Evolutionary conservation across 2,329 filamentous ascomycete species (phyloP), one percentile per base, ranked within the genome.

Genomic region (Pseudopithomyces chartarum): DNA sequence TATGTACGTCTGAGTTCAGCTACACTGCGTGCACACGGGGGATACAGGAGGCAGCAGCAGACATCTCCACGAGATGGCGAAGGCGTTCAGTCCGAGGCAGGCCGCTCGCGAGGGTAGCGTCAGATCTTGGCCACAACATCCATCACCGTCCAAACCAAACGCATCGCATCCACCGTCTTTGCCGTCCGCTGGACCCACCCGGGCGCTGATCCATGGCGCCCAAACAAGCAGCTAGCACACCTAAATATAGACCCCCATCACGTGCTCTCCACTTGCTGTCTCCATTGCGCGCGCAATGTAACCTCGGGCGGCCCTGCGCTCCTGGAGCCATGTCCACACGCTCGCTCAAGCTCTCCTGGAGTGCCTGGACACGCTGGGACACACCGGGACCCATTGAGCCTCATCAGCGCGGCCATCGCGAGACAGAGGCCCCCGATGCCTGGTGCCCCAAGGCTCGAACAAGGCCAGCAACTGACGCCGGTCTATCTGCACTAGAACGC

Each of bases 401-500:
- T 29, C 26, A 29, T 29, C 26, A 29, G 26, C 5, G 26, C 26
- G 4, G 26, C 26, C 26, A 29, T 29, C 26, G 26, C 20, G 43
- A 15, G 17, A 29, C 15, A 17, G 15, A 39, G 13, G 15, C 46
- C 15, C 46, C 26, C 26, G 26, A 29, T 29, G 26, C 26, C 26
- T 29, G 26, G 15, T 29, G 40, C 45, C n/a, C n/a, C n/a, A n/a
- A n/a, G n/a, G n/a, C n/a, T n/a, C n/a, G n/a, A n/a, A 44, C 23
- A 12, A 45, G 22, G 46, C 52, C 55, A 54, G 57, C 60, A 49
- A 62, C 58, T 56, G 45, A 42, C 39, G 51, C 44, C 26, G 26
- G 42, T 34, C 33, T 34, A 39, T 32, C 11, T 20, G 49, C 53
- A 39, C 52, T 59, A 55, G 58, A 57, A 63, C 50, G 12, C 23